These are phyloP conservation scores for Psilocybe mexicana DNA, from an alignment of 1,284 basidiomycete species.

Conservation along the genomic window DNA sequence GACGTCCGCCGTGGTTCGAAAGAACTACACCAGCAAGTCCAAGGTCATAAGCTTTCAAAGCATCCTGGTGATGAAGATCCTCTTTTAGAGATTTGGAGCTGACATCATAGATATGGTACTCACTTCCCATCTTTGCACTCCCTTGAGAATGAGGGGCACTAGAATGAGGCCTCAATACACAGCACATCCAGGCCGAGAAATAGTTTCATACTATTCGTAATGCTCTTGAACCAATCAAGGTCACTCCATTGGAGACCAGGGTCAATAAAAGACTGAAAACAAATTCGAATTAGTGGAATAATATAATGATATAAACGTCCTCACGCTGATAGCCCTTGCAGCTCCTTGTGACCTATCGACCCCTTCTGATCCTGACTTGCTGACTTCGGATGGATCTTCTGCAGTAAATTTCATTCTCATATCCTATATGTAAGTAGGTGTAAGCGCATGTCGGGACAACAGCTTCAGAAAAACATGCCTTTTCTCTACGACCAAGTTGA, in stretches of 20 bases:
- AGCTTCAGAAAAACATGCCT: constrained; percentile 37
- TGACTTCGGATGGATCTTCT: constrained; percentile 74
- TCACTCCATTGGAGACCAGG: constrained; percentile 88
- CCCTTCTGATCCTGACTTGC: constrained; percentile 52
- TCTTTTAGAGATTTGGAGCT: background rate
- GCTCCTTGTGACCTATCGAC: constrained; percentile 89
- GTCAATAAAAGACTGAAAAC: constrained; percentile 85
- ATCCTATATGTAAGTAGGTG: constrained; percentile 50
- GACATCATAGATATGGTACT: constrained; percentile 15
- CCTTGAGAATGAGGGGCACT: constrained; percentile 94
- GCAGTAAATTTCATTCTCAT: constrained; percentile 97
- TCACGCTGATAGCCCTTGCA: constrained; percentile 88
- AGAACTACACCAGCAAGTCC: constrained; percentile 85
- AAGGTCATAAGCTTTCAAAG: constrained; percentile 83
- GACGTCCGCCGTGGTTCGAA: constrained; percentile 91
- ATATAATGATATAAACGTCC: constrained; percentile 21
- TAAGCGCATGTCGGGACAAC: background rate
- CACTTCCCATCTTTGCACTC: constrained; percentile 90
- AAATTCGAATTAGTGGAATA: background rate
- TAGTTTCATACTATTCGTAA: constrained; percentile 70
- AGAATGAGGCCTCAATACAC: background rate
- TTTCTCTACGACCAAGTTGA: constrained; percentile 89
- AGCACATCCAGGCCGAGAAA: background rate
- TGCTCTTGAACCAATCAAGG: constrained; percentile 84
- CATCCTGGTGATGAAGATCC: constrained; percentile 53